Evolutionary conservation across 2,329 filamentous ascomycete genomes (phyloP).

Genomic region (Torrubiella hemipterigena): DNA sequence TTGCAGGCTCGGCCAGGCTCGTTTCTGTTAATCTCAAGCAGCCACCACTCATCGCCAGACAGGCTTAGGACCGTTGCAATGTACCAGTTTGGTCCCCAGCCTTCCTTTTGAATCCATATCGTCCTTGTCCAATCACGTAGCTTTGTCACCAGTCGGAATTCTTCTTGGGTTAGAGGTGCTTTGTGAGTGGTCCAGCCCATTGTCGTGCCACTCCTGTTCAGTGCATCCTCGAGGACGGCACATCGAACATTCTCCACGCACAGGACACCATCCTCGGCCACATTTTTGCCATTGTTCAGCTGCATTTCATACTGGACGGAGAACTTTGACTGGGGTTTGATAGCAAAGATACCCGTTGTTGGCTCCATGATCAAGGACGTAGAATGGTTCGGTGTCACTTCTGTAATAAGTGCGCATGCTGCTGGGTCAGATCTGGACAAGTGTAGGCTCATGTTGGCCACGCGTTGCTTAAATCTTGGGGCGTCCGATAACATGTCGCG

Average conservation of each 20-base stretch:
- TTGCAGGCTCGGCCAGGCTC: slow-evolving; percentile 13
- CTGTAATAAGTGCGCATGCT: slow-evolving; percentile 55
- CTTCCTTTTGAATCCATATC: slow-evolving; percentile 56
- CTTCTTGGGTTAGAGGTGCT: slow-evolving; percentile 36
- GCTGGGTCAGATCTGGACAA: slow-evolving; percentile 50
- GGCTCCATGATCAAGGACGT: slow-evolving; percentile 60
- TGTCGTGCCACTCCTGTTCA: slow-evolving; percentile 47
- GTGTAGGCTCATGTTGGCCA: slow-evolving; percentile 45
- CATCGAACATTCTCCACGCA: slow-evolving; percentile 52
- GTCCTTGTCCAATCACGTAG: slow-evolving; percentile 51
- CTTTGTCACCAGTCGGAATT: slow-evolving; percentile 48
- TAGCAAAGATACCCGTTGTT: slow-evolving; percentile 61
- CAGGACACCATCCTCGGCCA: slow-evolving; percentile 42
- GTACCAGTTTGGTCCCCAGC: slow-evolving; percentile 65
- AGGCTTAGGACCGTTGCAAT: slow-evolving; percentile 59
- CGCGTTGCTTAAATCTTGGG: slow-evolving; percentile 47
- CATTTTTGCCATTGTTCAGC: slow-evolving; percentile 49
- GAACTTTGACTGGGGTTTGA: slow-evolving; percentile 52
- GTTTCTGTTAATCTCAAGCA: slow-evolving; percentile 42
- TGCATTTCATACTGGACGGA: slow-evolving; percentile 47
- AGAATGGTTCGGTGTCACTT: slow-evolving; percentile 51
- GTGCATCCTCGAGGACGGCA: slow-evolving; percentile 46
- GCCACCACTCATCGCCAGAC: slow-evolving; percentile 68
- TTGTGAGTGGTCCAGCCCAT: slow-evolving; percentile 50
- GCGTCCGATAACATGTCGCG: slow-evolving; percentile 46